Percentiles rank a stretch among this genome's conserved stretches.
phyloP scores from a whole-genome alignment of 108 stramenopile genomes.

The Nitzschia sp. region DNA sequence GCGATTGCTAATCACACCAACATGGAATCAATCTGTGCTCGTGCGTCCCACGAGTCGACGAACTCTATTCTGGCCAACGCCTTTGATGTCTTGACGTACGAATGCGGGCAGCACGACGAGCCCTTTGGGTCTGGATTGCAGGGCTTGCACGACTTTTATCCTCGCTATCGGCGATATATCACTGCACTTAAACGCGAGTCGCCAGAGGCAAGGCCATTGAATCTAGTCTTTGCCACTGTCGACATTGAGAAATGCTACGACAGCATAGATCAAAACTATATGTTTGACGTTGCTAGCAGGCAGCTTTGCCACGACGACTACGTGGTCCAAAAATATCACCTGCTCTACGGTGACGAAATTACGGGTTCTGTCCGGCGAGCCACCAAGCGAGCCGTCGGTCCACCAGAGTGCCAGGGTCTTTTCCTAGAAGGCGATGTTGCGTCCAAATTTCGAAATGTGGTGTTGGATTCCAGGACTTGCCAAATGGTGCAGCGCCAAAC shows the following conservation, averaged over 20 bases:
- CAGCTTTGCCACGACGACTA: conserved; percentile 65
- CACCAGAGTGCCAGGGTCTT: conserved; percentile 5
- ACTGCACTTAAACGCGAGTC: conserved; percentile 14
- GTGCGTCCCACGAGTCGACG: conserved; percentile 16
- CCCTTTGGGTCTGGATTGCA: conserved; percentile 68
- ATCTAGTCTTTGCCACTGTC: conserved; percentile 74
- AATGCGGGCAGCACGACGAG: conserved; percentile 40
- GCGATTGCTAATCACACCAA: background rate
- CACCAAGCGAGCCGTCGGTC: conserved; percentile 18
- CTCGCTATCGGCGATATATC: conserved; percentile 55
- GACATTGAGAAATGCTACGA: conserved; percentile 89
- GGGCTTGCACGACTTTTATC: conserved; percentile 69
- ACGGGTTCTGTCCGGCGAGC: conserved; percentile 5
- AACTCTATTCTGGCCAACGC: conserved; percentile 61
- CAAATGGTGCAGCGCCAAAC: conserved; percentile 43
- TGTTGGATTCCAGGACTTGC: conserved; percentile 33
- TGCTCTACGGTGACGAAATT: conserved; percentile 48
- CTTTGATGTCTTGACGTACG: conserved; percentile 72
- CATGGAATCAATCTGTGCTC: background rate
- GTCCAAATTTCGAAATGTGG: background rate
- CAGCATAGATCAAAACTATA: conserved; percentile 68
- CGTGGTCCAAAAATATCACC: conserved; percentile 56
- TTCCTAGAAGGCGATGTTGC: conserved; percentile 5
- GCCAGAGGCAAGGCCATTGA: background rate
- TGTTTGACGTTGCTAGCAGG: conserved; percentile 50